phyloP scores from a whole-genome alignment of 2,329 filamentous ascomycete species.

The Ustilaginoidea virens region DNA sequence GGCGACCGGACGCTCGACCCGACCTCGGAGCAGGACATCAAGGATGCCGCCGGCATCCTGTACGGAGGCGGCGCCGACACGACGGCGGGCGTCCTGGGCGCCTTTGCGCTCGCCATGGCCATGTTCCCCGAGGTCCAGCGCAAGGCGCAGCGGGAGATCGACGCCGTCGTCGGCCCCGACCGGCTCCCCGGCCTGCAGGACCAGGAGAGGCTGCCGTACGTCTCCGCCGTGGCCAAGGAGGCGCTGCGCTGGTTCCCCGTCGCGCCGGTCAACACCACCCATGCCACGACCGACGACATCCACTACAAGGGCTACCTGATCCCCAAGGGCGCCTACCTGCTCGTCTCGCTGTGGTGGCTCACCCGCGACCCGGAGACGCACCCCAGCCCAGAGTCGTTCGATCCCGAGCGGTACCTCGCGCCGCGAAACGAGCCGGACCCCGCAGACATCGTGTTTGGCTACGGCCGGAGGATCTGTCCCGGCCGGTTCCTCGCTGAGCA shows the following conservation, averaged over 20 bases:
- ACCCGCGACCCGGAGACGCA: background rate
- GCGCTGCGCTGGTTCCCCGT: background rate
- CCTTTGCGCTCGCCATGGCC: conserved; percentile 1
- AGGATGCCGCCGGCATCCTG: background rate
- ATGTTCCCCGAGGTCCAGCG: background rate
- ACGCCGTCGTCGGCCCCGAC: background rate
- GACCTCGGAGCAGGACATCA: conserved; percentile 3
- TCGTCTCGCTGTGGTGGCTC: background rate
- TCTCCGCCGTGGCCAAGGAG: background rate
- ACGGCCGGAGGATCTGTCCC: conserved; percentile 20
- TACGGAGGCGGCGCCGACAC: conserved; percentile 7
- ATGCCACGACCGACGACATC: background rate
- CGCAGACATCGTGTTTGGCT: conserved; percentile 14
- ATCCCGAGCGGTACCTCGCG: conserved; percentile 5
- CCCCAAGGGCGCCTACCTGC: background rate
- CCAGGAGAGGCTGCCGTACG: background rate
- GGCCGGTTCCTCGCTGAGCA: conserved; percentile 16
- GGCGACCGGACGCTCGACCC: background rate
- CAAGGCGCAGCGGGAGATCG: conserved; percentile 1
- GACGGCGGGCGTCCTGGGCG: background rate
- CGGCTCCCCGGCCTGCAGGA: background rate
- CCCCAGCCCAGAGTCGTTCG: background rate
- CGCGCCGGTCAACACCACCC: background rate
- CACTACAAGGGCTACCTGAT: background rate
- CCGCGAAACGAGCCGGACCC: conserved; percentile 15